Conservation (phyloP, 306 rosid genomes). For the Phaseolus lunatus region DNA sequence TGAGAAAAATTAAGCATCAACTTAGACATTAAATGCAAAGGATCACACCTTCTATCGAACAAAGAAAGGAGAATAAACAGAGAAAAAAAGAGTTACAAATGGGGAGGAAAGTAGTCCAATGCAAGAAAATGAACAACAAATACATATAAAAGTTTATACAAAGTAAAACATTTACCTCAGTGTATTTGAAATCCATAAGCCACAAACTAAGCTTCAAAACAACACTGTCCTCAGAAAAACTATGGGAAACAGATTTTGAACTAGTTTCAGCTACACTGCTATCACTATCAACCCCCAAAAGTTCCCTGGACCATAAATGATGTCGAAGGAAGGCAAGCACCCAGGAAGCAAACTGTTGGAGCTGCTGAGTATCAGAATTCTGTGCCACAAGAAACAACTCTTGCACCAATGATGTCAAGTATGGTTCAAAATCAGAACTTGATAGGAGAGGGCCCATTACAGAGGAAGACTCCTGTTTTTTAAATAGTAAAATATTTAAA, state of each 20-base stretch:
- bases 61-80: neutral
- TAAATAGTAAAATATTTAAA: conserved; percentile 42
- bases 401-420: conserved; percentile 81
- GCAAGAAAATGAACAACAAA: conserved; percentile 14
- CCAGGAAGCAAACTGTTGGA: conserved; percentile 92
- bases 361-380: conserved; percentile 74
- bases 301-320: conserved; percentile 70
- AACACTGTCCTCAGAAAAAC: conserved; percentile 71
- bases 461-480: conserved; percentile 65
- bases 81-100: neutral
- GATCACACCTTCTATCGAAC: neutral
- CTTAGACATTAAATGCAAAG: conserved; percentile 1
- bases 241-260: conserved; percentile 64
- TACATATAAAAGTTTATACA: neutral
- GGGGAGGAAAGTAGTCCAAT: neutral
- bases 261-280: conserved; percentile 49
- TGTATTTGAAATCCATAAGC: conserved; percentile 71
- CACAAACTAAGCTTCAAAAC: conserved; percentile 72
- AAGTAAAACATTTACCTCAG: conserved; percentile 60
- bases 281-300: conserved; percentile 48
- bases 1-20: neutral
- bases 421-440: conserved; percentile 64
- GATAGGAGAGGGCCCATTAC: conserved; percentile 74
- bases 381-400: conserved; percentile 95
- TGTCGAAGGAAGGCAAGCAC: conserved; percentile 75